Evolutionary conservation across 2,329 filamentous ascomycete species (phyloP).

Genomic region (Pochonia chlamydosporia): DNA sequence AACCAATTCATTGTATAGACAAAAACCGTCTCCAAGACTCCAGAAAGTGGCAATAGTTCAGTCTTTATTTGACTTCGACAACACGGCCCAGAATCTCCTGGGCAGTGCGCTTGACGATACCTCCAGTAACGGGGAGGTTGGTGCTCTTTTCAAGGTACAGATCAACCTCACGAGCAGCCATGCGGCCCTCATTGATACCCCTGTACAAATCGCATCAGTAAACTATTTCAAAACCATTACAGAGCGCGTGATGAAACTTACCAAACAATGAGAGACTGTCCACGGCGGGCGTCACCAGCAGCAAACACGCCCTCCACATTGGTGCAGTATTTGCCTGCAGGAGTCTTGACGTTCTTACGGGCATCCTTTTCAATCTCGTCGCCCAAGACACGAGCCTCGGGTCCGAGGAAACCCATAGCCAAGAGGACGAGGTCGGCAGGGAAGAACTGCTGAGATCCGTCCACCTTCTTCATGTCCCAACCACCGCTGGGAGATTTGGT

Average conservation of each 20-base stretch:
- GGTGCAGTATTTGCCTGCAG: constrained; percentile 80
- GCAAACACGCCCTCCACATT: constrained; percentile 87
- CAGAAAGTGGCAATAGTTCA: neutral
- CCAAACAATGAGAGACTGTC: constrained; percentile 95
- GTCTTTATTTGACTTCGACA: constrained; percentile 10
- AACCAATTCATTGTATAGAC: neutral
- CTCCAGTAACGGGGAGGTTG: constrained; percentile 81
- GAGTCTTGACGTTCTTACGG: constrained; percentile 94
- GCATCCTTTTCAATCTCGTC: constrained; percentile 86
- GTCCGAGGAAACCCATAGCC: constrained; percentile 96
- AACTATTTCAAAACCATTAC: constrained; percentile 1
- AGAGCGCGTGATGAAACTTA: constrained; percentile 43
- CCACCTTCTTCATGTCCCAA: constrained; percentile 98
- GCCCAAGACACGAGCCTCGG: constrained; percentile 81
- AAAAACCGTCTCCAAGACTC: neutral
- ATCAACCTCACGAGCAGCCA: constrained; percentile 88
- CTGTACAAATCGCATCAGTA: constrained; percentile 37
- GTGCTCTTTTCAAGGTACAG: constrained; percentile 76
- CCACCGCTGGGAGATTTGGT: constrained; percentile 82
- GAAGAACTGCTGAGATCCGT: constrained; percentile 93
- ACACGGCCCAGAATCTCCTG: constrained; percentile 54
- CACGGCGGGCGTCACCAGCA: constrained; percentile 89
- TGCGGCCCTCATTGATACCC: constrained; percentile 96
- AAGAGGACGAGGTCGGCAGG: constrained; percentile 89
- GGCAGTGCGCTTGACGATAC: constrained; percentile 81